Evolutionary conservation across 768 basidiomycete genomes (phyloP).

Genomic region (Termitomyces sp.): DNA sequence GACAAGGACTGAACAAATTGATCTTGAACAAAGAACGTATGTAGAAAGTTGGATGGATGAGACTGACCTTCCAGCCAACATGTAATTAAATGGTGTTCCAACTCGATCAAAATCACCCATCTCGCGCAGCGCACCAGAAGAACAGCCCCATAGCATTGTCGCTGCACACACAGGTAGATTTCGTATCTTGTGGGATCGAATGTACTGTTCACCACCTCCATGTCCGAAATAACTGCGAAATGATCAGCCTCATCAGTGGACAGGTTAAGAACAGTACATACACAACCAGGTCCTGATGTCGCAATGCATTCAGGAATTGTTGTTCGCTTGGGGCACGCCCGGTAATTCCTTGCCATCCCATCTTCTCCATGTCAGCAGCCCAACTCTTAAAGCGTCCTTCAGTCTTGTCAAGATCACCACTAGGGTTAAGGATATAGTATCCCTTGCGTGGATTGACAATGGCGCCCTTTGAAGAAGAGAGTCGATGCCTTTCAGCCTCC

Average conservation of each 20-base stretch:
- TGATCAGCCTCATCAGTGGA: background rate
- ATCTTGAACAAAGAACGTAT: background rate
- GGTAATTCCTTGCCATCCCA: slow-evolving; percentile 82
- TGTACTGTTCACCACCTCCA: slow-evolving; percentile 92
- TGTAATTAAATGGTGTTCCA: slow-evolving; percentile 93
- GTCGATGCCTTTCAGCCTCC: slow-evolving; percentile 13
- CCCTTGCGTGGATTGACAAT: slow-evolving; percentile 64
- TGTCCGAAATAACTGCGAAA: slow-evolving; percentile 89
- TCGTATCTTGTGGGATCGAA: slow-evolving; percentile 82
- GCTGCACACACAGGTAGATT: slow-evolving; percentile 83
- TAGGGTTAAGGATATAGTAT: slow-evolving; percentile 88
- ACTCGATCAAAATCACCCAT: slow-evolving; percentile 93
- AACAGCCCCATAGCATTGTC: slow-evolving; percentile 99
- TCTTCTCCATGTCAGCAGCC: slow-evolving; percentile 64
- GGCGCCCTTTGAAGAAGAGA: slow-evolving; percentile 40
- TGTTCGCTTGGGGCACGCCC: slow-evolving; percentile 80
- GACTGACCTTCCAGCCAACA: slow-evolving; percentile 95
- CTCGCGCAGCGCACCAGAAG: slow-evolving; percentile 82
- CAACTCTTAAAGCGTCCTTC: slow-evolving; percentile 80
- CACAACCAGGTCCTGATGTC: slow-evolving; percentile 83
- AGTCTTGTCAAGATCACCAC: slow-evolving; percentile 83
- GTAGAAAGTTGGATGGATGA: background rate
- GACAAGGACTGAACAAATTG: slow-evolving; percentile 61
- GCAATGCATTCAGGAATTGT: slow-evolving; percentile 73
- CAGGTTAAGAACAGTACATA: slow-evolving; percentile 38